Evolutionary conservation across 2,329 filamentous ascomycete genomes (phyloP).

Genomic region (Metarhizium brunneum): DNA sequence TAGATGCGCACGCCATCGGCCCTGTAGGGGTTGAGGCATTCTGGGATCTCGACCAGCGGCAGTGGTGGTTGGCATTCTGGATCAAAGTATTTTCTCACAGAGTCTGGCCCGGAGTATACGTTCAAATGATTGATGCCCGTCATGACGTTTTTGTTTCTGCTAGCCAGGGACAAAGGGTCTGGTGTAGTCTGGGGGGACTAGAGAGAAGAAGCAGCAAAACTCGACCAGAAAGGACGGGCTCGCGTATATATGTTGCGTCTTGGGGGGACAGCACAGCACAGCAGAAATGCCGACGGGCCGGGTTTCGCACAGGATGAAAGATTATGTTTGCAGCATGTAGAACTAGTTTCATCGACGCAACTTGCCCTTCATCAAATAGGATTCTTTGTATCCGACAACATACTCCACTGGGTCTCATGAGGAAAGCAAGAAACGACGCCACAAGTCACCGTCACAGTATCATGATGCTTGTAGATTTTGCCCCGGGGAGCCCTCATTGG

Average conservation of each 20-base stretch:
- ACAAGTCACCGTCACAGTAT: not conserved
- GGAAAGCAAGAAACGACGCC: not conserved
- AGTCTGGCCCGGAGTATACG: conserved; percentile 45
- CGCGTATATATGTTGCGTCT: not conserved
- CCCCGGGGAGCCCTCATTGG: not conserved
- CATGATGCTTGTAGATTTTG: not conserved
- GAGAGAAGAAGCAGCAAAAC: not conserved
- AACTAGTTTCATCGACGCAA: too few species aligned
- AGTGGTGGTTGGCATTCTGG: conserved; percentile 47
- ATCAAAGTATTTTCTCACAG: conserved; percentile 48
- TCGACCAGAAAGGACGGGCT: not conserved
- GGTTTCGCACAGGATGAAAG: too few species aligned
- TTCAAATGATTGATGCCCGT: conserved; percentile 27
- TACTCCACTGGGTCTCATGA: not conserved
- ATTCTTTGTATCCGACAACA: not conserved
- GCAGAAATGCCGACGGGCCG: not conserved
- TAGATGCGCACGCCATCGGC: conserved; percentile 51
- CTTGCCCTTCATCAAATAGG: not conserved
- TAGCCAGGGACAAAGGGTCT: too few species aligned
- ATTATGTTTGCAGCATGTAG: too few species aligned
- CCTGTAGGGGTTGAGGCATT: conserved; percentile 44
- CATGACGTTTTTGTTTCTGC: conserved; percentile 12
- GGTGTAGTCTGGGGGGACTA: not conserved
- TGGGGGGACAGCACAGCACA: not conserved
- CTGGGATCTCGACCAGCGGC: conserved; percentile 50